phyloP scores from a whole-genome alignment of 495 filamentous ascomycete genomes.

The Hyaloscypha variabilis region DNA sequence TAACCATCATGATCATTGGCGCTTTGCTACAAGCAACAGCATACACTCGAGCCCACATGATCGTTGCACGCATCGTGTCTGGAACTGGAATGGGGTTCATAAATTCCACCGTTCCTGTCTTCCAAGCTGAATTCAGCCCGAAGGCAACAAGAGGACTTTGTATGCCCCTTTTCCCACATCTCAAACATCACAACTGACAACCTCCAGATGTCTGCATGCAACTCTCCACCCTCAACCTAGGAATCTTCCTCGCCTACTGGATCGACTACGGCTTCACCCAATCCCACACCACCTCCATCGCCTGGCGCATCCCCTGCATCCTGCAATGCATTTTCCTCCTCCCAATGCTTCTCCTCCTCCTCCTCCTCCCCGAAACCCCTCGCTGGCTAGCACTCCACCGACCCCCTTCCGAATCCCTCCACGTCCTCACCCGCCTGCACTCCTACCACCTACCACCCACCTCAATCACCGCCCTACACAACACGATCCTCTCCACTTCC shows the following conservation, averaged over 20 bases:
- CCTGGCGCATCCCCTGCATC: conserved; percentile 75
- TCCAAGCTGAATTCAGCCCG: conserved; percentile 44
- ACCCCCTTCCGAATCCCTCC: conserved; percentile 39
- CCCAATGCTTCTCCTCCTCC: conserved; percentile 61
- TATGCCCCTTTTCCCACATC: conserved; percentile 16
- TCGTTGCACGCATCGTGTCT: conserved; percentile 58
- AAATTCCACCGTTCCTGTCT: conserved; percentile 42
- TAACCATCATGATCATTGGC: conserved; percentile 68
- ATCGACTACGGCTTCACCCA: conserved; percentile 51
- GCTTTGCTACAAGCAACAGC: conserved; percentile 65
- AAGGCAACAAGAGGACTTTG: conserved; percentile 34
- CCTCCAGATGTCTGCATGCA: conserved; percentile 68
- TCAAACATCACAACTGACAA: conserved; percentile 28
- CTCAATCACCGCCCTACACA: conserved; percentile 27
- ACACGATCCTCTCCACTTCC: conserved; percentile 30
- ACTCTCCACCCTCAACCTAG: conserved; percentile 66
- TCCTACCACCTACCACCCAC: conserved; percentile 23
- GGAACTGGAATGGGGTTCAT: conserved; percentile 39
- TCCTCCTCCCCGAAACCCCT: conserved; percentile 59
- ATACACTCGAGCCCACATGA: conserved; percentile 60
- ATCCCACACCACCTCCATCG: conserved; percentile 59
- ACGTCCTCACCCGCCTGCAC: conserved; percentile 38
- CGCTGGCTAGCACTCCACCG: conserved; percentile 48
- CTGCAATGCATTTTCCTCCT: conserved; percentile 72
- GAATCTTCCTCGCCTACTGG: conserved; percentile 52